A percentile compares a stretch with the other conserved stretches of the same genome.
phyloP scores from a whole-genome alignment of 2,329 filamentous ascomycete genomes.

The Paecilomyces niveus region DNA sequence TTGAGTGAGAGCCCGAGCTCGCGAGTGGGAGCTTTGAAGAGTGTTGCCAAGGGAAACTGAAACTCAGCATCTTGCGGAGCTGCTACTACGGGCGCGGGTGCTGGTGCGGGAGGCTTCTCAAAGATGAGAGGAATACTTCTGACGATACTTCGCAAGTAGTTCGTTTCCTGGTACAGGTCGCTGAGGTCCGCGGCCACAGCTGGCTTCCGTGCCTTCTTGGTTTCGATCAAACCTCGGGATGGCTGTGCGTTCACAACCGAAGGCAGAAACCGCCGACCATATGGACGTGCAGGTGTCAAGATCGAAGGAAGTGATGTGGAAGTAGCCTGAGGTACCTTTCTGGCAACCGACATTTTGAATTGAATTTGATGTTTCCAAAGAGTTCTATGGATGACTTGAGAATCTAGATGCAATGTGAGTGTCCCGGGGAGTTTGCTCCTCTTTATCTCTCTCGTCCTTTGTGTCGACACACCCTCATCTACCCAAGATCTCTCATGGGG shows the following conservation, averaged over 20 bases:
- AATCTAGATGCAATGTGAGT: not conserved
- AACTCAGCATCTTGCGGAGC: not conserved
- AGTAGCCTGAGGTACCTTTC: conserved; percentile 5
- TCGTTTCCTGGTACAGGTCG: not conserved
- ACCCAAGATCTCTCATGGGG: not conserved
- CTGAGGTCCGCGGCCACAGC: not conserved
- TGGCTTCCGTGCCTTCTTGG: not conserved
- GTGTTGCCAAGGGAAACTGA: conserved; percentile 3
- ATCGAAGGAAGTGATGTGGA: conserved; percentile 9
- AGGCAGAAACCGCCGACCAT: not conserved
- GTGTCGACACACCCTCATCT: not conserved
- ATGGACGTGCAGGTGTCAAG: not conserved
- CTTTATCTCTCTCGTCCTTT: not conserved
- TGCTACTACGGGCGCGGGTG: not conserved
- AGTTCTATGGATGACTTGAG: not conserved
- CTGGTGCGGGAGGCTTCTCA: not conserved
- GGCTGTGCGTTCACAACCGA: not conserved
- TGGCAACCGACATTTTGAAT: not conserved
- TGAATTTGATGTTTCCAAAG: not conserved
- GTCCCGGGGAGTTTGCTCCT: not conserved
- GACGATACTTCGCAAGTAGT: not conserved
- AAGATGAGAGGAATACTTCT: not conserved
- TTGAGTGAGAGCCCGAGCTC: conserved; percentile 3
- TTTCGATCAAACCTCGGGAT: not conserved
- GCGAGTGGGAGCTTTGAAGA: conserved; percentile 5